Conservation (phyloP, 2,329 filamentous ascomycete genomes). For the Trichoderma sp. region DNA sequence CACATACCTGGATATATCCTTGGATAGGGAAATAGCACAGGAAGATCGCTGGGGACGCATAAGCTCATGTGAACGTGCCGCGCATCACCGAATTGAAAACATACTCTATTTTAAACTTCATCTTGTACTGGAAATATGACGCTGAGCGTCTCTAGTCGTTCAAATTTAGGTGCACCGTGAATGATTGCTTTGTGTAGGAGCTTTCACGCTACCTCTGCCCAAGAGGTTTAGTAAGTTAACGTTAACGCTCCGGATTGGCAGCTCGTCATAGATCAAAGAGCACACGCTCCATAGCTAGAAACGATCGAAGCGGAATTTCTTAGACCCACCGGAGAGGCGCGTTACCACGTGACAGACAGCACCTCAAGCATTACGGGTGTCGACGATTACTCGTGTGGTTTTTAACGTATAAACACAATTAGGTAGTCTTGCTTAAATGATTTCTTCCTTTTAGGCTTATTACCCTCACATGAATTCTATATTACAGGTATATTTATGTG, state of each 20-base stretch:
- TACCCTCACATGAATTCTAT: neutral
- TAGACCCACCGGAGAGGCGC: neutral
- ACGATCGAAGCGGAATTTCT: neutral
- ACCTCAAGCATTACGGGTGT: neutral
- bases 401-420: neutral
- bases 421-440: neutral
- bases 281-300: neutral
- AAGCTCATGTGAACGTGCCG: neutral
- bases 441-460: neutral
- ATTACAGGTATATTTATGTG: neutral
- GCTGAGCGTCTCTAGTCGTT: neutral
- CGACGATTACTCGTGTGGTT: neutral
- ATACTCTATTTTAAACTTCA: constrained; percentile 21
- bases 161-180: neutral
- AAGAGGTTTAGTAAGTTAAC: neutral
- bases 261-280: neutral
- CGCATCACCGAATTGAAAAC: neutral
- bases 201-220: neutral
- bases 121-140: neutral
- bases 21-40: constrained; percentile 57
- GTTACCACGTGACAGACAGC: neutral
- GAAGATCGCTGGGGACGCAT: constrained; percentile 46
- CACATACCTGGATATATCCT: constrained; percentile 55
- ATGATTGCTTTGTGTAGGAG: neutral
- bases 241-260: neutral